Evolutionary conservation across 2,329 filamentous ascomycete genomes (phyloP).

Genomic region (Cercospora sojina): DNA sequence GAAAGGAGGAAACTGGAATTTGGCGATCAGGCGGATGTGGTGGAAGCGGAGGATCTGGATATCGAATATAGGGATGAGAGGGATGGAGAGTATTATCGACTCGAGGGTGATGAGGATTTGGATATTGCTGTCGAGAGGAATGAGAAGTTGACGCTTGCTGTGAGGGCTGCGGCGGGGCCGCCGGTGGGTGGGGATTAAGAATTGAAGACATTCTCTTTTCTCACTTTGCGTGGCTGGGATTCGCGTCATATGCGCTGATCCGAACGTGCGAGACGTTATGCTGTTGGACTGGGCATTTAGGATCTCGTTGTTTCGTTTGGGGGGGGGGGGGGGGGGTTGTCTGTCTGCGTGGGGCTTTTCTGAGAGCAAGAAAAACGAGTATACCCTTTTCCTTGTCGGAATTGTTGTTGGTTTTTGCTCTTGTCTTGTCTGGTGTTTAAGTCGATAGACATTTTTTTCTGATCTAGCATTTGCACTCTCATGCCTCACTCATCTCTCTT

Average conservation of each 20-base stretch:
- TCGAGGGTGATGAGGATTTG: conserved; percentile 78
- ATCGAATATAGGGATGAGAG: conserved; percentile 85
- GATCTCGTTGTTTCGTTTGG: neutral
- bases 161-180: conserved; percentile 32
- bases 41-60: conserved; percentile 57
- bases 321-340: neutral
- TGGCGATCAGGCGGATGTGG: conserved; percentile 30
- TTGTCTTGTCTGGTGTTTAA: neutral
- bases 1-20: conserved; percentile 74
- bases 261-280: neutral
- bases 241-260: neutral
- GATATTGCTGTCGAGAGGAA: conserved; percentile 78
- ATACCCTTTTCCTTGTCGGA: neutral
- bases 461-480: neutral
- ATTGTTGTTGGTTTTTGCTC: neutral
- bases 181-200: neutral
- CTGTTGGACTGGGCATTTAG: neutral
- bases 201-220: too few relatives aligned
- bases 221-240: neutral
- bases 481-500: neutral
- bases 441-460: neutral
- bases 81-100: conserved; percentile 68
- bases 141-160: conserved; percentile 74
- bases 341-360: neutral
- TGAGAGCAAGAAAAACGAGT: neutral